Conservation (phyloP, 371 early-diverging fungal genomes). For the Mitosporidium daphniae region DNA sequence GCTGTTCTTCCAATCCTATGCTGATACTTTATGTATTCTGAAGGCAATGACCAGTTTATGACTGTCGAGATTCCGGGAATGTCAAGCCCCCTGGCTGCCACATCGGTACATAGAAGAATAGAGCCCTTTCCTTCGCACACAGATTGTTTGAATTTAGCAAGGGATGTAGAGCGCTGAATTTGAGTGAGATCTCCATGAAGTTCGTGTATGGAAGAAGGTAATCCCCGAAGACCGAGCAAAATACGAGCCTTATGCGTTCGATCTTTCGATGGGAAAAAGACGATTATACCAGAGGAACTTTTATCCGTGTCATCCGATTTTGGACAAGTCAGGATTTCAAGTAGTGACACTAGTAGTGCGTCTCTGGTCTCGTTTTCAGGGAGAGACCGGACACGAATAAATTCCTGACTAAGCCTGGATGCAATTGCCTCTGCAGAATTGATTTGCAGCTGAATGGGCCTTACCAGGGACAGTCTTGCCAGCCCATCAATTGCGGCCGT, state of each 20-base stretch:
- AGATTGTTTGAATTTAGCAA: conserved; percentile 53
- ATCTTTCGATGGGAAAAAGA: conserved; percentile 64
- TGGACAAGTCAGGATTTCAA: too few species aligned
- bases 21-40: conserved; percentile 60
- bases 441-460: conserved; percentile 55
- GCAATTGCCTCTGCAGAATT: conserved; percentile 36
- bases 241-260: conserved; percentile 73
- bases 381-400: conserved; percentile 52
- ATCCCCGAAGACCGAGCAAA: conserved; percentile 53
- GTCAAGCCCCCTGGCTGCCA: conserved; percentile 96
- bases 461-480: conserved; percentile 47
- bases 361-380: conserved; percentile 36
- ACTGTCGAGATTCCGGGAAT: conserved; percentile 88
- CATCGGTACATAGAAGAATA: conserved; percentile 77
- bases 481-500: conserved; percentile 24
- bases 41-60: conserved; percentile 95
- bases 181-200: conserved; percentile 91
- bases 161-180: conserved; percentile 30
- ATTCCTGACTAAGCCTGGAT: conserved; percentile 45
- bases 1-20: conserved; percentile 98
- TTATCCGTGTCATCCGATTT: too few species aligned
- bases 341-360: too few species aligned
- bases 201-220: too few species aligned
- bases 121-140: conserved; percentile 30
- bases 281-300: too few species aligned